phyloP scores from a whole-genome alignment of 305 asterid genomes.

The Vinca major region DNA sequence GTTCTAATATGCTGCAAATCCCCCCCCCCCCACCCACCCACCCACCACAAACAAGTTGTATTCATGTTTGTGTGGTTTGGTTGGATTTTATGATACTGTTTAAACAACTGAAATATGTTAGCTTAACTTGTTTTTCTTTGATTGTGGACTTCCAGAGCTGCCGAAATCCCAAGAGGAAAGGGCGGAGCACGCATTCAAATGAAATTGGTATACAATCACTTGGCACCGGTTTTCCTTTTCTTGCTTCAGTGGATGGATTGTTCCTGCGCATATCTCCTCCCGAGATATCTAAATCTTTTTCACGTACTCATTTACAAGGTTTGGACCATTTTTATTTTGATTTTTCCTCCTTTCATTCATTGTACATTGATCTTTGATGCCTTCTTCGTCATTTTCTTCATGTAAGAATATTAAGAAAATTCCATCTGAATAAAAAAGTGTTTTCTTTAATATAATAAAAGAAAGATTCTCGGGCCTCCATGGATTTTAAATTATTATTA shows the following conservation, averaged over 20 bases:
- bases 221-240: constrained; percentile 55
- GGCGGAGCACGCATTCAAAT: constrained; percentile 69
- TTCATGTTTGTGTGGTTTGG: not conserved
- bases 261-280: constrained; percentile 55
- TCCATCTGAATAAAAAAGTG: not conserved
- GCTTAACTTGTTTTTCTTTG: constrained; percentile 12
- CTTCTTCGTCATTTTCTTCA: not conserved
- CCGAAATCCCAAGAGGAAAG: constrained; percentile 70
- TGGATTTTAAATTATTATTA: not conserved
- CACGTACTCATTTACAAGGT: constrained; percentile 75
- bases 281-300: constrained; percentile 49
- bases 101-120: not conserved
- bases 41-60: not conserved
- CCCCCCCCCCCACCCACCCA: too few species aligned
- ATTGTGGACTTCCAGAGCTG: constrained; percentile 47
- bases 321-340: constrained; percentile 7
- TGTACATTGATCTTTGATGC: not conserved
- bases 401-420: not conserved
- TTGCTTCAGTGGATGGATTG: constrained; percentile 70
- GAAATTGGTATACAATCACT: constrained; percentile 65
- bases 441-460: not conserved
- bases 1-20: not conserved
- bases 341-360: not conserved
- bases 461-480: not conserved
- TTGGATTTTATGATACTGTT: not conserved